These are phyloP conservation scores for Amanita phalloides DNA, from an alignment of 768 basidiomycete species.

Conservation along the genomic window DNA sequence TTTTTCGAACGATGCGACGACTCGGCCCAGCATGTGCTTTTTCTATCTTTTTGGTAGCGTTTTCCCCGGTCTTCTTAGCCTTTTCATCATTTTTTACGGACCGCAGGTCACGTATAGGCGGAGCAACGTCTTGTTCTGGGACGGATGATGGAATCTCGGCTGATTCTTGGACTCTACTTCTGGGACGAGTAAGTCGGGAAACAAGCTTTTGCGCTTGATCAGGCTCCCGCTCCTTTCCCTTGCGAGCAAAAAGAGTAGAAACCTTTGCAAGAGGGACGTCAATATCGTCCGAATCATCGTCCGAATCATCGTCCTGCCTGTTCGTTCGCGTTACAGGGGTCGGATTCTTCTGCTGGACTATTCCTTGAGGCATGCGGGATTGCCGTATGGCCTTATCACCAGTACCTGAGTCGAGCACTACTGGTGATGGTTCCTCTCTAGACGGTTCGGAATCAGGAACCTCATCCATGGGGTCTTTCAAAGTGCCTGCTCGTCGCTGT, in stretches of 20 bases:
- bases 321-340: neutral
- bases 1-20: neutral
- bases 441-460: slow-evolving; percentile 58
- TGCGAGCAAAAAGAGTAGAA: neutral
- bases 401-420: neutral
- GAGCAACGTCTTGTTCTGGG: slow-evolving; percentile 37
- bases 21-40: neutral
- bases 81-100: slow-evolving; percentile 1
- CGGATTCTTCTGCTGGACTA: neutral
- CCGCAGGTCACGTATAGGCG: neutral
- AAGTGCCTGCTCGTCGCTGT: slow-evolving; percentile 4
- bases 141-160: slow-evolving; percentile 47
- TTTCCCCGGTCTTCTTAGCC: neutral
- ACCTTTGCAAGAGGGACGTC: slow-evolving; percentile 32
- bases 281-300: slow-evolving; percentile 23
- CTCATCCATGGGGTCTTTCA: slow-evolving; percentile 29
- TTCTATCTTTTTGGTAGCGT: neutral
- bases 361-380: neutral
- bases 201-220: neutral
- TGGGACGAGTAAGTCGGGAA: neutral
- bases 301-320: slow-evolving; percentile 15
- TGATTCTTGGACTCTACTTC: slow-evolving; percentile 21
- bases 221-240: neutral
- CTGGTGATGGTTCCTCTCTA: slow-evolving; percentile 16
- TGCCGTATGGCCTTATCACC: neutral